Percentiles rank a stretch among this genome's conserved stretches.
Evolutionary conservation across 225 moss, liverwort and hornwort species (phyloP).

Genomic region (Physcomitrium patens): DNA sequence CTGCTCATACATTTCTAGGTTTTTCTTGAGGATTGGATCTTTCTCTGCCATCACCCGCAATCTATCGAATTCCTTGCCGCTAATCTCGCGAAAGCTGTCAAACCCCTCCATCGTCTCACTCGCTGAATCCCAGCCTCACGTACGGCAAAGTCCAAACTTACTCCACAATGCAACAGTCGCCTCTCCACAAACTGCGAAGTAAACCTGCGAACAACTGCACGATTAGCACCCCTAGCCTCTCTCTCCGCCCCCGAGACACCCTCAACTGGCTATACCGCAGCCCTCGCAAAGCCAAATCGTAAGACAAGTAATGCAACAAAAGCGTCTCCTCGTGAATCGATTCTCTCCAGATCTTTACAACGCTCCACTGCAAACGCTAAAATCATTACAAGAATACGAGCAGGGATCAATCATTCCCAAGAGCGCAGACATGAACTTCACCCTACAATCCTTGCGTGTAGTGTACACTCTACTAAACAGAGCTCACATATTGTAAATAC

Average conservation of each 20-base stretch:
- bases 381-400: neutral
- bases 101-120: constrained; percentile 35
- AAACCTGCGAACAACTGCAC: neutral
- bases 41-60: constrained; percentile 27
- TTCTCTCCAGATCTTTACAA: neutral
- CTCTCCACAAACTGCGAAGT: neutral
- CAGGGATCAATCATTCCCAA: neutral
- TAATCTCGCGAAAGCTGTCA: constrained; percentile 46
- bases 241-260: neutral
- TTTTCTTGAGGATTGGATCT: constrained; percentile 39
- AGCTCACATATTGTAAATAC: neutral
- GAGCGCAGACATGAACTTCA: neutral
- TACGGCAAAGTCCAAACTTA: neutral
- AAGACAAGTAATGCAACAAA: neutral
- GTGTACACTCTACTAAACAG: neutral
- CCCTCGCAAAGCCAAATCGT: neutral
- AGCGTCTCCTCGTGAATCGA: neutral
- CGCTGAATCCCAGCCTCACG: neutral
- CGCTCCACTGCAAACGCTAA: neutral
- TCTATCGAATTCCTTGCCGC: constrained; percentile 41
- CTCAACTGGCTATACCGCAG: neutral
- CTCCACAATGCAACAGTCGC: neutral
- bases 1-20: constrained; percentile 42
- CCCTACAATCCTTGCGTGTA: neutral
- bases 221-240: neutral